Evolutionary conservation across 768 basidiomycete genomes (phyloP), one percentile per base, ranked within the genome.

Genomic region (Floccularia luteovirens): DNA sequence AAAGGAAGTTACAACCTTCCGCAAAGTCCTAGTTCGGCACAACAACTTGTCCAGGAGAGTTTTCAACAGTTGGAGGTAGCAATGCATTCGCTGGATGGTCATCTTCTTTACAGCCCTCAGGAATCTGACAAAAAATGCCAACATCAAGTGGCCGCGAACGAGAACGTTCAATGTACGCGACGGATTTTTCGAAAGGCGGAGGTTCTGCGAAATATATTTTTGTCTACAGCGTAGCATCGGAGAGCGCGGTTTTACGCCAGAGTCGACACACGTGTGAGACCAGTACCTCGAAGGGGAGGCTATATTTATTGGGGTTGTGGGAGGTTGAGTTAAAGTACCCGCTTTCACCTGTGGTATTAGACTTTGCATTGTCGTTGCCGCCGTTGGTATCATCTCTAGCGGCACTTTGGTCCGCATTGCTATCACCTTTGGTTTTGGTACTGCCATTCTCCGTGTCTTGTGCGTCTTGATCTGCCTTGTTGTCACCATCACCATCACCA

Each of bases 191-290:
- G 41, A 62, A 63, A 1, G 68, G 65, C 1, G 57, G 48, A 17
- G 49, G 53, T 19, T 52, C 51, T 2, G 41, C 24, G 23, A 60
- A 66, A 13, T 46, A 42, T 22, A 75, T 52, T 27, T 34, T 52
- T 13, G 66, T 65, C 74, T 74, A 75, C 20, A 75, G 60, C 4
- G 60, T 56, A 0, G 72, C 64, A 0, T 60, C 64, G 13, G 59
- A 58, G 11, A 74, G 33, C 6, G 71, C 66, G 30, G 48, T 43
- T 14, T 45, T 46, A 37, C 72, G 69, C 73, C 72, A 74, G 44
- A 61, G 64, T 22, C 38, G 51, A 50, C 72, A 74, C n/a, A 73
- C 62, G 42, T 70, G 71, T 24, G 70, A 72, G 13, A 64, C 67
- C 43, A 70, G 48, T 24, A 69, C 50, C 59, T 54, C 46, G 71